A percentile compares a stretch with the other conserved stretches of the same genome.
phyloP scores from a whole-genome alignment of 202 grass and related monocot species.

The Setaria italica region DNA sequence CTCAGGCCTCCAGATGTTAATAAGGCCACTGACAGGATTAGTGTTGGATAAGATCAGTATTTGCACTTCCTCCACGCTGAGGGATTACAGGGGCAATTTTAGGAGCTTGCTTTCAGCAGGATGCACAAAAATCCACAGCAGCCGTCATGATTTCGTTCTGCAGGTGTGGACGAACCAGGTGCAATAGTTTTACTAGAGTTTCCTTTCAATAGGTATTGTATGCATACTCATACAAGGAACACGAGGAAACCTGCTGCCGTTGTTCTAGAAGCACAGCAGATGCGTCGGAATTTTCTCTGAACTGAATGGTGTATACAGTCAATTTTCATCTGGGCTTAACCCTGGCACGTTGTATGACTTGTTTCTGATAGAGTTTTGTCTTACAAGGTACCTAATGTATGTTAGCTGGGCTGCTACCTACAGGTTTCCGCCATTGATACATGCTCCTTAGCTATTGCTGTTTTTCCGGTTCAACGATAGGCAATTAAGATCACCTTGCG shows the following conservation, averaged over 20 bases:
- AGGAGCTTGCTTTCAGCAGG: too few species aligned
- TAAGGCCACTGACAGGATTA: background rate
- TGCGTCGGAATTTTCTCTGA: background rate
- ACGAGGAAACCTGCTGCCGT: background rate
- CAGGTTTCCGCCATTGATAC: background rate
- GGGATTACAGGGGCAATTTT: too few species aligned
- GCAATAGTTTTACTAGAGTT: too few species aligned
- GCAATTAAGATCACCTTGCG: slow-evolving; percentile 62
- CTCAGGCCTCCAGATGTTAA: background rate
- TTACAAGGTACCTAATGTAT: background rate
- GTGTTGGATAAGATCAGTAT: background rate
- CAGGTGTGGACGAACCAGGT: too few species aligned
- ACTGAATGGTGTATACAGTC: background rate
- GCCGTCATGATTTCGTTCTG: too few species aligned
- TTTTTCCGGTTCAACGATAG: slow-evolving; percentile 62
- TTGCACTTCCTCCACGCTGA: background rate
- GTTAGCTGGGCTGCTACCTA: slow-evolving; percentile 21
- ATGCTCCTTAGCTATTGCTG: slow-evolving; percentile 44
- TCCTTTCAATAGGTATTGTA: too few species aligned
- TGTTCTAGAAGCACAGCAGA: background rate
- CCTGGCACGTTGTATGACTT: background rate
- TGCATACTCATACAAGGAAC: background rate
- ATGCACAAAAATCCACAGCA: too few species aligned
- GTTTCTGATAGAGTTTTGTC: background rate
- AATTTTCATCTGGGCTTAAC: slow-evolving; percentile 2